Base-by-base conservation (phyloP, 495 filamentous ascomycete genomes). In the Hypoxylon cercidicola region DNA sequence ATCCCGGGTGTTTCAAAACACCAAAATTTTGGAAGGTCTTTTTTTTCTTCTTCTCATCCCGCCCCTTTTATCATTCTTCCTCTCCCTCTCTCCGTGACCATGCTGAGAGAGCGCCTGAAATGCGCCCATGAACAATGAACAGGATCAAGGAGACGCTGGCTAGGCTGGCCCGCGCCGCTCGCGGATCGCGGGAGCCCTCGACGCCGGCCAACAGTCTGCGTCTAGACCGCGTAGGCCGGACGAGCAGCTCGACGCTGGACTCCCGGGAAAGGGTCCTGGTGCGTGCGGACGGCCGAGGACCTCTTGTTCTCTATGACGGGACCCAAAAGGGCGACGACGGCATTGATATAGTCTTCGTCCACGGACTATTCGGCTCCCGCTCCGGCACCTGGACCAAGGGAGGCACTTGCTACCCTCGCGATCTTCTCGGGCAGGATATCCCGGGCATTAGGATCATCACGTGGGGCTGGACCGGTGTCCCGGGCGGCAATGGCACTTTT, bases 341-440 rank as follows among this genome's bases (percentile, higher is more conserved):
- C 4, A 37, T 69, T 18, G 72, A 75, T 23, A 66, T 75, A 21
- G 61, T 77, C 44, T 73, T 77, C 51, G 73, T 77, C 20, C 75
- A 77, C 37, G 75, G 73, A 6, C 51, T 77, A 1, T 68, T 61
- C 15, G 75, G 75, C 41, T 56, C 66, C 16, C 67, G 67, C n/a
- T 20, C 64, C n/a, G 57, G 51, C 9, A 67, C 60, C 18, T 77
- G 74, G 69, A 72, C 74, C 8, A 75, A 68, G 19, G 67, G 48
- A 1, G 71, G 66, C 11, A 59, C 72, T 12, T 76, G 70, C 35
- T 76, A 68, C 60, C 73, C 71, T 9, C 70, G 72, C 30, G 74
- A 76, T 52, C 49, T 76, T 16, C 68, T 76, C 21, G 59, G 57
- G 35, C 60, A 68, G 19, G 74, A 76, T 48, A 52, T 75, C 11